phyloP scores from a whole-genome alignment of 768 basidiomycete genomes.

The Candolleomyces aberdarensis region DNA sequence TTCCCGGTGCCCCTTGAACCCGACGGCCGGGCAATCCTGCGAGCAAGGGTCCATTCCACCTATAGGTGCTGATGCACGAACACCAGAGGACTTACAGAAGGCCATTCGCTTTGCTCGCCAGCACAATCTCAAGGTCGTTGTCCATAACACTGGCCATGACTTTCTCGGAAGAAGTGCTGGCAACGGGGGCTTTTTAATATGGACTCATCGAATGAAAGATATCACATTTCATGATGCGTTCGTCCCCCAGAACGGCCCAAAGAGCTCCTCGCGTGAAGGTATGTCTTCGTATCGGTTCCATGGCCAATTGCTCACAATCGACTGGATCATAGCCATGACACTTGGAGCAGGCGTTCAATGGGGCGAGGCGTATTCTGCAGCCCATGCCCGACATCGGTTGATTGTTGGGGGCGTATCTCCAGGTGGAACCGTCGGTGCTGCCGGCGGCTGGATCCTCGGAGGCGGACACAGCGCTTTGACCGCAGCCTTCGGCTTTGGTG shows the following conservation, averaged over 20 bases:
- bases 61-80: conserved; percentile 37
- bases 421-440: conserved; percentile 42
- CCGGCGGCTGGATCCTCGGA: conserved; percentile 47
- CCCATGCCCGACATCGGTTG: conserved; percentile 32
- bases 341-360: conserved; percentile 45
- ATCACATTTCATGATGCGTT: conserved; percentile 29
- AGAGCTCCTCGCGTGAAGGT: conserved; percentile 11
- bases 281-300: conserved; percentile 27
- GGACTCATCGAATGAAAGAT: conserved; percentile 37
- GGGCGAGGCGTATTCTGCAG: conserved; percentile 38
- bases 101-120: conserved; percentile 33
- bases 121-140: conserved; percentile 33
- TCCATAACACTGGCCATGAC: conserved; percentile 42
- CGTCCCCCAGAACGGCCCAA: conserved; percentile 29
- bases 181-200: conserved; percentile 36
- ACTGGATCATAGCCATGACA: conserved; percentile 23
- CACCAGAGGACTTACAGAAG: conserved; percentile 35
- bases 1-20: conserved; percentile 50
- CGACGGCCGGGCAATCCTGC: conserved; percentile 35
- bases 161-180: conserved; percentile 43
- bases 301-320: conserved; percentile 26
- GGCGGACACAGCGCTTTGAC: conserved; percentile 43
- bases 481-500: conserved; percentile 42
- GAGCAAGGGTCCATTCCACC: conserved; percentile 42
- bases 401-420: conserved; percentile 43